Percentiles rank a stretch among this genome's conserved stretches.
phyloP scores from a whole-genome alignment of 352 stramenopile species.

The Globisporangium lucens region DNA sequence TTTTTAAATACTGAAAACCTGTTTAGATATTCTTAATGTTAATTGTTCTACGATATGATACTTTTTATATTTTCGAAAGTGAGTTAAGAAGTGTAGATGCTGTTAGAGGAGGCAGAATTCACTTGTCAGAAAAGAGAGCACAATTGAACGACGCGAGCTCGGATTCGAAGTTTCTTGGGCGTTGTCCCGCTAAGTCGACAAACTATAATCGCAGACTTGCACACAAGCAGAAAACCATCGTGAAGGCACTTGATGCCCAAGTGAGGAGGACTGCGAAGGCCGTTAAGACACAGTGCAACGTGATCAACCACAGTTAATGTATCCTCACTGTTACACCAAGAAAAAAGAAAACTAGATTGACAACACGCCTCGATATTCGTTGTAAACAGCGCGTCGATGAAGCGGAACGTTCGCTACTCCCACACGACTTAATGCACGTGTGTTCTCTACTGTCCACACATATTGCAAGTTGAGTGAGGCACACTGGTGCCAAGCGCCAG shows the following conservation, averaged over 20 bases:
- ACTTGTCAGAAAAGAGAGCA: neutral
- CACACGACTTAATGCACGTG: neutral
- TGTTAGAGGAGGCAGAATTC: neutral
- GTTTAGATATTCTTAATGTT: too few relatives aligned
- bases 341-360: neutral
- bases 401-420: neutral
- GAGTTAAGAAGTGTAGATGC: neutral
- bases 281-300: too few relatives aligned
- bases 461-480: neutral
- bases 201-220: neutral
- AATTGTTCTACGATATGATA: neutral
- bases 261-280: too few relatives aligned
- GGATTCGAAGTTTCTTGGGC: slow-evolving; percentile 6
- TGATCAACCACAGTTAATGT: too few relatives aligned
- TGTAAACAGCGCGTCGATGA: neutral
- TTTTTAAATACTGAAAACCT: neutral
- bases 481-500: neutral
- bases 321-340: neutral
- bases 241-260: too few relatives aligned
- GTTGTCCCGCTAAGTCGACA: neutral
- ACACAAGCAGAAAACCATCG: neutral
- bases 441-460: neutral
- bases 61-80: neutral
- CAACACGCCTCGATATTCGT: neutral
- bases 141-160: neutral